phyloP scores from a whole-genome alignment of 257 asterid species.

The Cordia subcordata region DNA sequence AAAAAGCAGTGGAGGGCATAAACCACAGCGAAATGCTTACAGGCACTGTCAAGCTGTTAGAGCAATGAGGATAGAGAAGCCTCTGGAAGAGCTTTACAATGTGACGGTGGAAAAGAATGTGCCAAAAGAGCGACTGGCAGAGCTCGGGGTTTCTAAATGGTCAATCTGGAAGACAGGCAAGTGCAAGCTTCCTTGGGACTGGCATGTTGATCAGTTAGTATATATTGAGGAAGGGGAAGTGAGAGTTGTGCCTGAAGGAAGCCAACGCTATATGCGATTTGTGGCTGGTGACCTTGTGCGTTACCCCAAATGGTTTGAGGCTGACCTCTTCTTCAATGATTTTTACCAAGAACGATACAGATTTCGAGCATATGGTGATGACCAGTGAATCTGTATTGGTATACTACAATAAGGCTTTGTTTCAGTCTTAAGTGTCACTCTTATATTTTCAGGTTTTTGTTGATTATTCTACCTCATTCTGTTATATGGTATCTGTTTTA shows the following conservation, averaged over 20 bases:
- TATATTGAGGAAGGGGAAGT: constrained; percentile 97
- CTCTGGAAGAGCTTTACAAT: constrained; percentile 86
- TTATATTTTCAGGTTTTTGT: too few relatives aligned
- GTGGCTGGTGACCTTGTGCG: constrained; percentile 89
- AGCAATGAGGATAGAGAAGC: constrained; percentile 63
- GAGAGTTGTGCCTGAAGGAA: constrained; percentile 92
- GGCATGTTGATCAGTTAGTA: constrained; percentile 95
- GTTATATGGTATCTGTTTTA: too few relatives aligned
- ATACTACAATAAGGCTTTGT: too few relatives aligned
- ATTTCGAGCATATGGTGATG: constrained; percentile 89
- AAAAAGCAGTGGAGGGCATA: constrained; percentile 12
- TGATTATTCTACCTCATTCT: too few relatives aligned
- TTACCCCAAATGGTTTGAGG: constrained; percentile 96
- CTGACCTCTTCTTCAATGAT: constrained; percentile 81
- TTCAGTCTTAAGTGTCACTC: too few relatives aligned
- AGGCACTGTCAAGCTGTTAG: constrained; percentile 19
- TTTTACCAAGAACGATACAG: constrained; percentile 87
- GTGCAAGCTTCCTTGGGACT: constrained; percentile 94
- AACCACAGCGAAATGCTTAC: constrained; percentile 3
- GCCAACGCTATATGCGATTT: constrained; percentile 65
- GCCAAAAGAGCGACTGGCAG: constrained; percentile 48
- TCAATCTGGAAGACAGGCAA: constrained; percentile 89
- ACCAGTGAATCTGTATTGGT: too few relatives aligned
- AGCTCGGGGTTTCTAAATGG: constrained; percentile 77
- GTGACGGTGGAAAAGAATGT: constrained; percentile 76